Evolutionary conservation across 2,329 filamentous ascomycete species (phyloP).

Genomic region (Fusarium sp.): DNA sequence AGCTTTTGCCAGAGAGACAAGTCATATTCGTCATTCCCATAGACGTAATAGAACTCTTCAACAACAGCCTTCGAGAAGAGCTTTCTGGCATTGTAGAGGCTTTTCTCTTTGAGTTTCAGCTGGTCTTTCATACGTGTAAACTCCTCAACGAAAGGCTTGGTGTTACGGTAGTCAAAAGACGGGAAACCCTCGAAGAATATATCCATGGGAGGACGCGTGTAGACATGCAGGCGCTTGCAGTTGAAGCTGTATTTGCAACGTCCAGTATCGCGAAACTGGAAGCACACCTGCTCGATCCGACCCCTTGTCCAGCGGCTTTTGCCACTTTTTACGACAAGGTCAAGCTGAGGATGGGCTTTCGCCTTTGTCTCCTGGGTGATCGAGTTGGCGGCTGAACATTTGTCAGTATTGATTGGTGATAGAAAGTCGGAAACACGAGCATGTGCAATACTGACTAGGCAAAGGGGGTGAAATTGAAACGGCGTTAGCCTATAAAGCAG

Average conservation of each 20-base stretch:
- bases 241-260: not conserved
- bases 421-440: not conserved
- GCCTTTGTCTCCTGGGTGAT: not conserved
- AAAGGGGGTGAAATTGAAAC: not conserved
- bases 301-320: not conserved
- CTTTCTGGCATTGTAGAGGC: not conserved
- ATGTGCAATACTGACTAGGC: not conserved
- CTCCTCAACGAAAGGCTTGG: constrained; percentile 13
- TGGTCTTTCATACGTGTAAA: not conserved
- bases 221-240: not conserved
- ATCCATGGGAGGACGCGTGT: constrained; percentile 3
- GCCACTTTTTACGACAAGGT: not conserved
- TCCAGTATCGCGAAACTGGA: not conserved
- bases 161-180: constrained; percentile 4
- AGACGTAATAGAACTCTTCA: constrained; percentile 16
- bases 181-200: constrained; percentile 22
- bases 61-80: constrained; percentile 17
- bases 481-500: not conserved
- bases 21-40: constrained; percentile 7
- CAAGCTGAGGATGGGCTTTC: not conserved
- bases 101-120: not conserved
- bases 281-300: not conserved
- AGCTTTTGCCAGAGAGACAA: constrained; percentile 21
- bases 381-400: not conserved
- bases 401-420: not conserved